These are phyloP conservation scores for Nannochloris sp. DNA, from an alignment of 139 green algal species.

Conservation along the genomic window DNA sequence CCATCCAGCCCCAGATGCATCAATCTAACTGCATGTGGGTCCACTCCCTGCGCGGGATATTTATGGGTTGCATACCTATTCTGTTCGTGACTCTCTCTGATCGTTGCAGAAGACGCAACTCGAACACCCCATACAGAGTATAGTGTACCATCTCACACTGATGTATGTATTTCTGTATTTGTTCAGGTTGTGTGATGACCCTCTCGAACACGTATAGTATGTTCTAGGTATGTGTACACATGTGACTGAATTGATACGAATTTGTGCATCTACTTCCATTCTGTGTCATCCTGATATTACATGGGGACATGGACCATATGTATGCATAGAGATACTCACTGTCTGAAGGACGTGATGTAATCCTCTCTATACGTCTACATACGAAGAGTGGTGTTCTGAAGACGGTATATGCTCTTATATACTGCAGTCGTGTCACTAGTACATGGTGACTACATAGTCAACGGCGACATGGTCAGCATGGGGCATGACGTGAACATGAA, in stretches of 20 bases:
- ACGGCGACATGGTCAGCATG: not conserved
- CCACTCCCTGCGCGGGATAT: constrained; percentile 18
- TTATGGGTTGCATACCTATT: constrained; percentile 24
- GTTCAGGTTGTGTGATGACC: not conserved
- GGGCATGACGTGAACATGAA: not conserved
- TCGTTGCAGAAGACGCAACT: constrained; percentile 13
- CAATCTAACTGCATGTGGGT: not conserved
- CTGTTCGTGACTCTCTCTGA: constrained; percentile 12
- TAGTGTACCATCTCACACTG: not conserved
- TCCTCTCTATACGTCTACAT: too few relatives aligned
- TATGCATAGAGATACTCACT: not conserved
- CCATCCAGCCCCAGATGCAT: not conserved
- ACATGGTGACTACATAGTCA: not conserved
- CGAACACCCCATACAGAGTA: not conserved
- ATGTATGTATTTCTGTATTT: not conserved
- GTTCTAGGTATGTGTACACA: not conserved
- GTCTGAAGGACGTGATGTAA: too few relatives aligned
- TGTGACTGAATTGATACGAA: not conserved
- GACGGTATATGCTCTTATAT: not conserved
- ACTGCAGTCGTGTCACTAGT: not conserved
- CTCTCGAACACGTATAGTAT: not conserved
- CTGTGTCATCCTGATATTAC: not conserved
- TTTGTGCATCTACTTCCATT: constrained; percentile 1
- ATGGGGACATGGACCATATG: not conserved
- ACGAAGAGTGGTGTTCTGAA: not conserved